A percentile compares a stretch with the other conserved stretches of the same genome.
Evolutionary conservation across 305 asterid genomes (phyloP).

Genomic region (Lippia alba): DNA sequence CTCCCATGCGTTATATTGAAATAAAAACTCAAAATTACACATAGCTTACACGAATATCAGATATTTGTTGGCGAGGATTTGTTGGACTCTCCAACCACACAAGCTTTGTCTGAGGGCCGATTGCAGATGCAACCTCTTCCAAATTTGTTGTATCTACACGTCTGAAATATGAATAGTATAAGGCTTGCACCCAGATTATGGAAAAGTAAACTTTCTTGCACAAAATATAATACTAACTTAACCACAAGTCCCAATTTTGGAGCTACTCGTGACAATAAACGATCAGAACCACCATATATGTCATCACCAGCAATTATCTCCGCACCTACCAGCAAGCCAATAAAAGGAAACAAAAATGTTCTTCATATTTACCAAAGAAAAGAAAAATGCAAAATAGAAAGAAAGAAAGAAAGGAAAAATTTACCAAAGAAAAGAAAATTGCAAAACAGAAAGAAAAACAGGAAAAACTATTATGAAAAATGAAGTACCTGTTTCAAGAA

Average conservation of each 20-base stretch:
- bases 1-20: neutral
- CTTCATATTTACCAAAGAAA: conserved; percentile 9
- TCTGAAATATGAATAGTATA: conserved; percentile 46
- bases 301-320: conserved; percentile 94
- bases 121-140: conserved; percentile 71
- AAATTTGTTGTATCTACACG: conserved; percentile 83
- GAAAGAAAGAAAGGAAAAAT: neutral
- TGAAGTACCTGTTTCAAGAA: conserved; percentile 67
- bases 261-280: conserved; percentile 73
- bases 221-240: conserved; percentile 54
- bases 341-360: neutral
- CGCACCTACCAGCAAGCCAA: conserved; percentile 49
- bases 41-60: conserved; percentile 72
- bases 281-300: conserved; percentile 95
- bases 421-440: conserved; percentile 7
- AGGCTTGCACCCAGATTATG: conserved; percentile 7
- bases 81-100: conserved; percentile 97
- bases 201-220: neutral
- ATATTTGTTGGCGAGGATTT: conserved; percentile 86
- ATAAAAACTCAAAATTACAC: conserved; percentile 7
- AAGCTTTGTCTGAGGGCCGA: conserved; percentile 74
- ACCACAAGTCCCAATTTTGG: conserved; percentile 80
- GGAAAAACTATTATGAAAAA: conserved; percentile 2
- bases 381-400: neutral
- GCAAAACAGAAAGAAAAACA: neutral